Conservation (phyloP, 805 yeast species). For the Brettanomyces nanus region DNA sequence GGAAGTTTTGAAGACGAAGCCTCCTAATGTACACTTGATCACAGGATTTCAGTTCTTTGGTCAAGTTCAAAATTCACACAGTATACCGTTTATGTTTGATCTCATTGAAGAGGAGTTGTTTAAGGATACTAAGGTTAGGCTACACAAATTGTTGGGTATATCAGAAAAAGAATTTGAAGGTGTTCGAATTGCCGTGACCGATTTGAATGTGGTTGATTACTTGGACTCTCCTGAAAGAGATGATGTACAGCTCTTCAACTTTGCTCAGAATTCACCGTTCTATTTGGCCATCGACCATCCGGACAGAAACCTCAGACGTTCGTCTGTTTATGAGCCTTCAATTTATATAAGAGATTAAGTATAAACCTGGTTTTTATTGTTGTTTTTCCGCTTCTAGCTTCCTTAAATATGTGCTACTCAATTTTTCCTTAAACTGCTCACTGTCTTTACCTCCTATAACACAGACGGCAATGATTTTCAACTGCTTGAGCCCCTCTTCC, state of each 20-base stretch:
- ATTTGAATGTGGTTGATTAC: slow-evolving; percentile 27
- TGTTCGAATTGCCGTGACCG: slow-evolving; percentile 55
- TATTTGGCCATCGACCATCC: slow-evolving; percentile 81
- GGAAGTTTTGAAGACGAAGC: slow-evolving; percentile 11
- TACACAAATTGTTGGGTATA: slow-evolving; percentile 63
- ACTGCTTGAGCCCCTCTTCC: slow-evolving; percentile 42
- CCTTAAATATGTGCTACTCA: slow-evolving; percentile 81
- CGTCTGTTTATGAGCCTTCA: slow-evolving; percentile 44
- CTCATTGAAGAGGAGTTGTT: slow-evolving; percentile 61
- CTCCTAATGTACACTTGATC: slow-evolving; percentile 34
- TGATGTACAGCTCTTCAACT: slow-evolving; percentile 47
- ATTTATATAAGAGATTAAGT: slow-evolving; percentile 42
- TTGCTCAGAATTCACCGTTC: slow-evolving; percentile 23
- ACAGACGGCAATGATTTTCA: slow-evolving; percentile 46
- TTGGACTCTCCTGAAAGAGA: slow-evolving; percentile 45
- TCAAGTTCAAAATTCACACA: slow-evolving; percentile 58
- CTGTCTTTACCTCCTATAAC: slow-evolving; percentile 53
- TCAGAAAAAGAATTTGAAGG: slow-evolving; percentile 76
- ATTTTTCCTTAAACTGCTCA: slow-evolving; percentile 53
- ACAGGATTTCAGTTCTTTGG: slow-evolving; percentile 74
- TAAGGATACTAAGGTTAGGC: slow-evolving; percentile 51
- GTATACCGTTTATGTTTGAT: slow-evolving; percentile 80
- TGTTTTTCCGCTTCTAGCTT: slow-evolving; percentile 12
- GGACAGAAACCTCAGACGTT: slow-evolving; percentile 61
- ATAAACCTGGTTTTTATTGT: not conserved